Evolutionary conservation across 1,139 yeast species (phyloP), one percentile per base, ranked within the genome.

Genomic region (Debaryomyces udenii): DNA sequence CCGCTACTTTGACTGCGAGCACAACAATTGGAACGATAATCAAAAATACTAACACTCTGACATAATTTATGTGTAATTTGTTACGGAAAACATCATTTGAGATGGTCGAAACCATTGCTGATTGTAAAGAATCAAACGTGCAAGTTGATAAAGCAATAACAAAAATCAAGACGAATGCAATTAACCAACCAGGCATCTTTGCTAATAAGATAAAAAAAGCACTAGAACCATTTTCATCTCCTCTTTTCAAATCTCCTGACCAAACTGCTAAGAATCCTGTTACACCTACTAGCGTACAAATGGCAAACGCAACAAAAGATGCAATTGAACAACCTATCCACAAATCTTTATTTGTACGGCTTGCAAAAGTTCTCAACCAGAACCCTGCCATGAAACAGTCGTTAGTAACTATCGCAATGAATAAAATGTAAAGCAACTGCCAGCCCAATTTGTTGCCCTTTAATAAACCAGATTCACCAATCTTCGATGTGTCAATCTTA

Each of bases 351-450:
- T 89, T 80, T 9, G 90, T 69, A 48, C 80, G 79, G 11, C 96
- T 84, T 3, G 98, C 96, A 70, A 91, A 91, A 0, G 98, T 86
- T 57, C 98, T 76, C 50, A 91, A 69, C 98, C 98, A 91, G 61
- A 90, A 90, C 0, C 96, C 96, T 27, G 96, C 80, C 76, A 91
- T 70, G 62, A 91, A 90, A 56, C 91, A 81, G 58, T 89, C 96
- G 55, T 91, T 91, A 31, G 97, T 87, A 39, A 89, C 77, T 57
- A 91, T 85, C 22, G 97, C 97, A 33, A 91, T 84, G 9, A 86
- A 78, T 46, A 91, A 70, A 49, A 91, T 90, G 61, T 89, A 91
- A 31, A 90, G 64, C 50, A 91, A 74, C 70, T 90, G 94, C 95
- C 96, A 90, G 11, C 96, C 96, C 36, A 90, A 69, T 51, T 78